These are phyloP conservation scores for Picea mariana DNA, from an alignment of 83 land plant species.

Conservation along the genomic window DNA sequence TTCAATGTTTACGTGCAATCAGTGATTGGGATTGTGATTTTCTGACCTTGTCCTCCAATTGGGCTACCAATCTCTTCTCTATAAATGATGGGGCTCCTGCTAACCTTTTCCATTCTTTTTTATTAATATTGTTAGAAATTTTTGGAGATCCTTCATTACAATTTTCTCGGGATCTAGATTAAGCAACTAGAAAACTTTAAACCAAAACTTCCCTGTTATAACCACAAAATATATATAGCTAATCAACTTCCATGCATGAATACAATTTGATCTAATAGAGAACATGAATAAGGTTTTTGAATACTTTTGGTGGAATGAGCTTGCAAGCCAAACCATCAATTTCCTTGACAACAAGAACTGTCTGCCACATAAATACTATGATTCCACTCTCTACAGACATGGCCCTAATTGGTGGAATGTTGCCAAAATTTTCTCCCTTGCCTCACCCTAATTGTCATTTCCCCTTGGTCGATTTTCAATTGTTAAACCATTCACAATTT, in stretches of 20 bases:
- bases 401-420: no score
- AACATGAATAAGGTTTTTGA: not conserved
- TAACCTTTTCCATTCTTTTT: not conserved
- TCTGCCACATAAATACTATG: constrained; percentile 20
- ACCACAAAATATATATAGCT: no score
- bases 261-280: not conserved
- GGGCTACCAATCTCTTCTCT: constrained; percentile 26
- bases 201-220: constrained; percentile 34
- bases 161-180: constrained; percentile 42
- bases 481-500: no score
- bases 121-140: not conserved
- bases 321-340: constrained; percentile 43
- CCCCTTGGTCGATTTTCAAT: no score
- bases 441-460: no score
- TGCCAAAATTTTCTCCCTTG: no score
- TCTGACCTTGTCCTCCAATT: constrained; percentile 20
- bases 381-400: no score
- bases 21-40: constrained; percentile 17
- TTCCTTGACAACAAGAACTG: constrained; percentile 33
- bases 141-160: not conserved
- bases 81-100: no score
- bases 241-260: not conserved
- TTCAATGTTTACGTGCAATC: not conserved
- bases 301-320: constrained; percentile 37
- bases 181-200: constrained; percentile 31